These are phyloP conservation scores for Fraxinus greggii DNA, from an alignment of 305 asterid genomes.

Conservation along the genomic window DNA sequence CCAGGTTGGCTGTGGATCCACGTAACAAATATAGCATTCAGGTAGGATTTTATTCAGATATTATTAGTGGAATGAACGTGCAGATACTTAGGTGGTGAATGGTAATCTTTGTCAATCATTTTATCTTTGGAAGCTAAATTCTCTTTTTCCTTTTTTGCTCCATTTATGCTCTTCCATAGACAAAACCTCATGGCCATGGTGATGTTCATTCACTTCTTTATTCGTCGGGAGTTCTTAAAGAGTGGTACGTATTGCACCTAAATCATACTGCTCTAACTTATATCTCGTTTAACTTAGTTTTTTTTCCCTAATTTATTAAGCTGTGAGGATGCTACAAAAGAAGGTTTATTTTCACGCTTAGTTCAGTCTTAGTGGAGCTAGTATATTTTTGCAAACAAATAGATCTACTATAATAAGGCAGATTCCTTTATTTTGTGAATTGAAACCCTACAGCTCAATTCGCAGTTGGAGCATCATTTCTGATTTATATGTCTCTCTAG, in stretches of 20 bases:
- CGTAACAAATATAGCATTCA: constrained; percentile 76
- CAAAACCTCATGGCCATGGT: constrained; percentile 99
- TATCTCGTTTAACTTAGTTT: neutral
- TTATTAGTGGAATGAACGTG: neutral
- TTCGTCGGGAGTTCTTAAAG: constrained; percentile 83
- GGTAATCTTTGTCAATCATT: constrained; percentile 6
- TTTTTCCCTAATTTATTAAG: neutral
- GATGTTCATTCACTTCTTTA: constrained; percentile 97
- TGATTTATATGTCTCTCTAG: neutral
- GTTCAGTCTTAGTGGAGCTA: neutral
- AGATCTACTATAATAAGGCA: neutral
- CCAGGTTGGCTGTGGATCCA: constrained; percentile 87
- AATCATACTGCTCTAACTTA: constrained; percentile 7
- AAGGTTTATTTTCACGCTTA: neutral
- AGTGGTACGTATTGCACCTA: constrained; percentile 53
- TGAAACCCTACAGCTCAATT: neutral
- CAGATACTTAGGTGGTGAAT: constrained; percentile 13
- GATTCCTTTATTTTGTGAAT: neutral
- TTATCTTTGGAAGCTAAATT: constrained; percentile 5
- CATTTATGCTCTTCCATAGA: constrained; percentile 42
- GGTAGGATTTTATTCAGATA: constrained; percentile 44
- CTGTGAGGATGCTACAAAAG: neutral
- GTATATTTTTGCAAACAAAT: neutral
- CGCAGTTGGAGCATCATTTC: neutral
- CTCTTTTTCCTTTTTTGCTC: constrained; percentile 17